Conservation (phyloP, 352 stramenopile genomes). For the Pythium vanterpoolii region DNA sequence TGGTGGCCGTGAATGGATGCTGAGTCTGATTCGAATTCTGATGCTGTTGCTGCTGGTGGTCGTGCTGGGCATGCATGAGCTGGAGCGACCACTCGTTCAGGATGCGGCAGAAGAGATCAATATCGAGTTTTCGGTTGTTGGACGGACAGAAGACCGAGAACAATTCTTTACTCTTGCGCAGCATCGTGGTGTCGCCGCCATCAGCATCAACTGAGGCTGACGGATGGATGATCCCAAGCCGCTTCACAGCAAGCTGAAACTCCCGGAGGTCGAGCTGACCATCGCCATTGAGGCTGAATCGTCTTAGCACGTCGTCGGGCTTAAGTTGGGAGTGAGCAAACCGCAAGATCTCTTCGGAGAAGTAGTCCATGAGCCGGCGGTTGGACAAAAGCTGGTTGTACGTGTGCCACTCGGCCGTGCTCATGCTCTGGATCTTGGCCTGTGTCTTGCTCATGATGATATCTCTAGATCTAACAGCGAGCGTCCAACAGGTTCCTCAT, state of each 20-base stretch:
- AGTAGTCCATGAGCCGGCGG: constrained; percentile 53
- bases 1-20: neutral
- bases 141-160: constrained; percentile 72
- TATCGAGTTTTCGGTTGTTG: constrained; percentile 65
- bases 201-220: neutral
- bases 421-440: constrained; percentile 78
- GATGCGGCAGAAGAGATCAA: constrained; percentile 78
- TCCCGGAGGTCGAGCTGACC: constrained; percentile 68
- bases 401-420: constrained; percentile 70
- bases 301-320: constrained; percentile 60
- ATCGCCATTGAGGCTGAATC: constrained; percentile 78
- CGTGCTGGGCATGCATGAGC: constrained; percentile 46
- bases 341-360: constrained; percentile 52
- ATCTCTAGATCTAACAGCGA: neutral
- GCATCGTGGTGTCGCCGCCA: neutral
- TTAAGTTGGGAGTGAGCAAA: constrained; percentile 63
- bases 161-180: constrained; percentile 34
- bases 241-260: constrained; percentile 73
- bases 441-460: constrained; percentile 51
- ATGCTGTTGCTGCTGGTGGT: constrained; percentile 16
- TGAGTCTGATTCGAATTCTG: neutral
- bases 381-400: constrained; percentile 64
- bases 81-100: constrained; percentile 76
- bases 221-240: constrained; percentile 47
- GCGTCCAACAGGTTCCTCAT: neutral